phyloP scores from a whole-genome alignment of 345 rosid genomes.

The Eucalyptus fibrosa region DNA sequence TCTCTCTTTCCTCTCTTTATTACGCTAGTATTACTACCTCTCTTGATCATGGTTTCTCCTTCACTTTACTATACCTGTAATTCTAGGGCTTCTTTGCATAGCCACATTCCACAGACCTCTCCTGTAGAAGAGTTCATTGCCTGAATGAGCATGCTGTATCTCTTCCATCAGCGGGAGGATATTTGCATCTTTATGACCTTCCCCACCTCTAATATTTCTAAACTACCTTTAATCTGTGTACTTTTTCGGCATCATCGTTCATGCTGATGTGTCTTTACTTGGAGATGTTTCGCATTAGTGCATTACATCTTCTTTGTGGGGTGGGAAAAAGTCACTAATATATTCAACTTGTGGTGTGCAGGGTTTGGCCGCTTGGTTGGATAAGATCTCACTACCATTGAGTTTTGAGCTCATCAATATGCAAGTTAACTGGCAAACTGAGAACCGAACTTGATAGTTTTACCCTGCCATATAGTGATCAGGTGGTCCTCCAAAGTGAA shows the following conservation, averaged over 20 bases:
- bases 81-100: neutral
- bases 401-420: neutral
- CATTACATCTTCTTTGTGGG: neutral
- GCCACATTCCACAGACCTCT: neutral
- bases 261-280: neutral
- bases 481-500: neutral
- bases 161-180: neutral
- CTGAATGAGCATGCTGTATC: neutral
- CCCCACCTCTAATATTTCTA: neutral
- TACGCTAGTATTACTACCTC: neutral
- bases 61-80: neutral
- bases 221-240: neutral
- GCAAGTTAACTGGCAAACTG: neutral
- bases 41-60: neutral
- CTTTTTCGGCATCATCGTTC: neutral
- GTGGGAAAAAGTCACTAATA: neutral
- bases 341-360: neutral
- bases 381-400: neutral
- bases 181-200: neutral
- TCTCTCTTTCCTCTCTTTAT: neutral
- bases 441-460: neutral
- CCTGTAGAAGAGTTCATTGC: neutral
- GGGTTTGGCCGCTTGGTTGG: neutral
- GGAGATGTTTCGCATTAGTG: neutral
- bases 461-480: neutral